Evolutionary conservation across 805 yeast species (phyloP).

Genomic region (Zygoascus bituminiphila): DNA sequence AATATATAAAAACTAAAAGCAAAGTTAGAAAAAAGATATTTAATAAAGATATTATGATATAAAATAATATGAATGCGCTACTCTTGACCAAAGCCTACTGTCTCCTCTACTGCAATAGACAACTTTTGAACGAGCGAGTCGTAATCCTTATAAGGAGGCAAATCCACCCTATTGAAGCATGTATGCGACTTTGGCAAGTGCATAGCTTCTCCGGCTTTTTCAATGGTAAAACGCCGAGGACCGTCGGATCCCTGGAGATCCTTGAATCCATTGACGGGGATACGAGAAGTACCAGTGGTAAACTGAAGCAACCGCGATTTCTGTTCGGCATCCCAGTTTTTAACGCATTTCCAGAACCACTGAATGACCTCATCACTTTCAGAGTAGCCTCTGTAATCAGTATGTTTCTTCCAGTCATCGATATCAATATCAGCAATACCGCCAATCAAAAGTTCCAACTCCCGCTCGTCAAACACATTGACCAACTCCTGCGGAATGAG

Average conservation of each 20-base stretch:
- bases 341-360: constrained; percentile 97
- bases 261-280: constrained; percentile 97
- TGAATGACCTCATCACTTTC: constrained; percentile 93
- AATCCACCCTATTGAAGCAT: constrained; percentile 96
- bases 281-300: constrained; percentile 98
- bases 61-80: neutral
- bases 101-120: constrained; percentile 95
- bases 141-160: constrained; percentile 85
- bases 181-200: constrained; percentile 96
- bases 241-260: constrained; percentile 99
- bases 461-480: constrained; percentile 96
- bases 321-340: constrained; percentile 94
- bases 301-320: constrained; percentile 92
- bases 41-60: neutral
- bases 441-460: constrained; percentile 90
- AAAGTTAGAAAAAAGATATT: neutral
- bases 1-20: no score
- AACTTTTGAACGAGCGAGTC: constrained; percentile 82
- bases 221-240: constrained; percentile 97
- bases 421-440: constrained; percentile 97
- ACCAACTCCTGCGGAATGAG: constrained; percentile 94
- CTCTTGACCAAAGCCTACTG: constrained; percentile 98
- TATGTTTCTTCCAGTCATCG: constrained; percentile 98
- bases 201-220: constrained; percentile 89
- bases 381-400: constrained; percentile 96